Percentiles rank a stretch among this genome's conserved stretches.
Evolutionary conservation across 192 early-diverging fungal genomes (phyloP).

Genomic region (Coemansia sp.): DNA sequence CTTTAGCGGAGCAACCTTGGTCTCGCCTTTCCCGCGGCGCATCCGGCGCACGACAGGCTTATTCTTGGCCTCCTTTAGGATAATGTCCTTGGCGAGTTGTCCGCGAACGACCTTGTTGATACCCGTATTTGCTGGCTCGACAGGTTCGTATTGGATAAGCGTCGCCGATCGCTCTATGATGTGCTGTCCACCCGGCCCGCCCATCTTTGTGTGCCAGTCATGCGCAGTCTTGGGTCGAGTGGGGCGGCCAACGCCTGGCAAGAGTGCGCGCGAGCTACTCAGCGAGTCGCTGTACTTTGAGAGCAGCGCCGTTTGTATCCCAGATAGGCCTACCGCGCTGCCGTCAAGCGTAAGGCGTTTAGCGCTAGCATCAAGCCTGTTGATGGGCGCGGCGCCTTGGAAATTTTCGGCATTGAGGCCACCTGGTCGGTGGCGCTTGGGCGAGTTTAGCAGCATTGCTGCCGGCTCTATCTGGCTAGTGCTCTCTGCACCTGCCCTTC

Average conservation of each 20-base stretch:
- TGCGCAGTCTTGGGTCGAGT: constrained; percentile 9
- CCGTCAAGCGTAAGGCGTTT: background rate
- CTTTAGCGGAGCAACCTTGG: constrained; percentile 48
- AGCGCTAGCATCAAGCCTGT: background rate
- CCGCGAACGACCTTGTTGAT: constrained; percentile 41
- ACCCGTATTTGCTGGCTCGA: constrained; percentile 25
- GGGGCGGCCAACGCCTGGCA: constrained; percentile 10
- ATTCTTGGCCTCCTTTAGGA: constrained; percentile 28
- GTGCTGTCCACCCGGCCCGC: constrained; percentile 6
- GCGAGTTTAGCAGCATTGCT: constrained; percentile 22
- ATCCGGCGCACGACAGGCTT: constrained; percentile 38
- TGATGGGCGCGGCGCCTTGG: background rate
- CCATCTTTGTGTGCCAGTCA: constrained; percentile 15
- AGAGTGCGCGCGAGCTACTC: constrained; percentile 25
- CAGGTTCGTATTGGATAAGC: constrained; percentile 38
- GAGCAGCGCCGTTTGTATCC: constrained; percentile 28
- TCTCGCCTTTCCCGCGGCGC: constrained; percentile 44
- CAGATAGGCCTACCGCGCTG: background rate
- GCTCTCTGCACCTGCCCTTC: background rate
- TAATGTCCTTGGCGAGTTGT: constrained; percentile 29
- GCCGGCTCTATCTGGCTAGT: background rate
- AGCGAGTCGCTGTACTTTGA: constrained; percentile 51
- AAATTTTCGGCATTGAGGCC: constrained; percentile 8
- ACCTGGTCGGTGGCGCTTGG: constrained; percentile 26
- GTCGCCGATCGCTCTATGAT: constrained; percentile 7